phyloP scores from a whole-genome alignment of 306 rosid genomes.

The Inga laurina region DNA sequence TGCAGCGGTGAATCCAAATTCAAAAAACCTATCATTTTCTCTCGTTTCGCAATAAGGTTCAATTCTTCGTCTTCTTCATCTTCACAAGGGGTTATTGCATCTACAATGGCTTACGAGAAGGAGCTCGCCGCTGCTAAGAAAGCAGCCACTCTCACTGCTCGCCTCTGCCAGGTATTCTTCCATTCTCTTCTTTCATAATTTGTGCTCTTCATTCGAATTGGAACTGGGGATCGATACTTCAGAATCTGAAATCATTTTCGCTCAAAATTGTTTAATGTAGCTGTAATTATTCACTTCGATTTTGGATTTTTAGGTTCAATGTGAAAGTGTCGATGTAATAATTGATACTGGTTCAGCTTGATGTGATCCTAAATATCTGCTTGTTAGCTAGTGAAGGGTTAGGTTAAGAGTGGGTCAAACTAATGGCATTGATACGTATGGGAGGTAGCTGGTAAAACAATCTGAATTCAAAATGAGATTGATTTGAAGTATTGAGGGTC shows the following conservation, averaged over 20 bases:
- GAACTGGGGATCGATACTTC: background rate
- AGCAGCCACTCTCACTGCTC: constrained; percentile 86
- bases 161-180: constrained; percentile 75
- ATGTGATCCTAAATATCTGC: background rate
- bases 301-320: background rate
- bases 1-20: constrained; percentile 26
- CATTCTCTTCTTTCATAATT: background rate
- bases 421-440: background rate
- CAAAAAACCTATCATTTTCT: constrained; percentile 16
- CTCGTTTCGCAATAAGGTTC: constrained; percentile 8
- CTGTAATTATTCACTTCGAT: background rate
- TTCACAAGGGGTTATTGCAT: constrained; percentile 32
- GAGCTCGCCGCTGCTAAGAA: constrained; percentile 90
- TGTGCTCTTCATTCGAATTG: background rate
- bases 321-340: background rate
- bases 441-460: background rate
- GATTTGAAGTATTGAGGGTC: background rate
- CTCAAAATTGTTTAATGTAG: background rate
- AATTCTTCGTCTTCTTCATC: constrained; percentile 12
- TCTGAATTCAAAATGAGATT: background rate
- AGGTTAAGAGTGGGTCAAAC: background rate
- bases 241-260: background rate
- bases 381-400: background rate
- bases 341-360: constrained; percentile 16
- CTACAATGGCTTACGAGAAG: constrained; percentile 82